Base-by-base conservation (phyloP, 2,329 filamentous ascomycete species). In the Sporothrix protearum region DNA sequence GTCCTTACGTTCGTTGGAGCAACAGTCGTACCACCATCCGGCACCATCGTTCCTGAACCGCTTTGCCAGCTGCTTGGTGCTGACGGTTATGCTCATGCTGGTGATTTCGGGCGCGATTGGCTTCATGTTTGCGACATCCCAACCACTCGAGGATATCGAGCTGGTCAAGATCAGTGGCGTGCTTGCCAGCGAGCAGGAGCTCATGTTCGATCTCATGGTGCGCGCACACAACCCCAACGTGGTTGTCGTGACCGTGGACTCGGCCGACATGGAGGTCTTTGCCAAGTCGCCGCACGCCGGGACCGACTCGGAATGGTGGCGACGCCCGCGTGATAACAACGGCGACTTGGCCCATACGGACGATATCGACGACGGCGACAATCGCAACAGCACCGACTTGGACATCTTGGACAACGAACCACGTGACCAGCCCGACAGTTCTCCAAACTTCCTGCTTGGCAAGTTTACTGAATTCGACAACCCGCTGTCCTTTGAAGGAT, bases 171-270 rank as follows among this genome's bases (percentile, higher is more conserved):
- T 99, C 75, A 89, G 91, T 76, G 96, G 97, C 75, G 93, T 99
- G 30, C 87, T 98, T 66, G 94, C 94, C 2, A 97, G 93, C 76
- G 93, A 97, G 80, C 93, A 97, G 79, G 94, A 98, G 79, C 86
- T 99, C 55, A 97, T 99, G 88, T 87, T 98, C 77, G 95, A 99
- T 80, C 83, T 99, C 66, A 89, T 92, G 25, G 93, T 99, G 73
- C 89, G 89, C 75, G 96, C 95, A 0, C 86, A 95, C 76, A 99
- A 99, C 78, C 94, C 95, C 0, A 99, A 98, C 76, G 89, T 97
- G 53, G 91, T 98, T 51, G 89, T 93, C 1, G 91, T 99, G 55
- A 91, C 91, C 2, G 89, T 99, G 49, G 90, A 92, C 74, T 90
- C 94, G 63, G 91, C 96, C 78, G 94, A 98, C 78, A 85, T 98